Evolutionary conservation across 75 land plant genomes (phyloP).

Genomic region (Gnetum montanum): DNA sequence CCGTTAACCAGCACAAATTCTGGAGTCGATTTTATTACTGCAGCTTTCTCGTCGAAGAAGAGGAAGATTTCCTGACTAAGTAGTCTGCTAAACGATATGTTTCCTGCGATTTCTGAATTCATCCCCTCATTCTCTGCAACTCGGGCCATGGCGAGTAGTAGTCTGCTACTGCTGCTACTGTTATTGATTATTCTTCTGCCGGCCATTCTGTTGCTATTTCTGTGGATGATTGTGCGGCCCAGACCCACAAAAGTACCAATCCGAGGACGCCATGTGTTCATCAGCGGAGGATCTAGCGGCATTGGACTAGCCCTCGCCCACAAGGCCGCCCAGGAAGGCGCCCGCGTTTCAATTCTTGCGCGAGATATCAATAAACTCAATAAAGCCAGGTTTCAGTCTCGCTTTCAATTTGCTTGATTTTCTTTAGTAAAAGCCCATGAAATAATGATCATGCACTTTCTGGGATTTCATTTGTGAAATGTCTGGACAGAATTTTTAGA

Average conservation of each 20-base stretch:
- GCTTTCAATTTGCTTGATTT: no score
- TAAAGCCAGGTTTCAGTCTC: slow-evolving; percentile 47
- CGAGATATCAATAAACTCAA: slow-evolving; percentile 40
- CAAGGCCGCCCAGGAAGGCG: slow-evolving; percentile 58
- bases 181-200: neutral
- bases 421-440: no score
- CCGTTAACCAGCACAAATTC: no score
- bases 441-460: no score
- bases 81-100: no score
- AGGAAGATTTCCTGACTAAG: no score
- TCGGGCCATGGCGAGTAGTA: slow-evolving; percentile 3
- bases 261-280: slow-evolving; percentile 54
- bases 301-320: slow-evolving; percentile 69
- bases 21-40: no score
- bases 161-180: neutral
- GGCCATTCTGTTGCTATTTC: neutral
- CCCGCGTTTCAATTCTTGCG: slow-evolving; percentile 70
- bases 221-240: slow-evolving; percentile 22
- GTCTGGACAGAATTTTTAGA: no score
- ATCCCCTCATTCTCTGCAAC: no score
- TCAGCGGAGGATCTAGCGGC: slow-evolving; percentile 84
- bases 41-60: no score
- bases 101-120: no score
- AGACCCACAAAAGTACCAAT: slow-evolving; percentile 34
- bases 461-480: no score